These are phyloP conservation scores for Mitosporidium daphniae DNA, from an alignment of 371 early-diverging fungal genomes.

Conservation along the genomic window DNA sequence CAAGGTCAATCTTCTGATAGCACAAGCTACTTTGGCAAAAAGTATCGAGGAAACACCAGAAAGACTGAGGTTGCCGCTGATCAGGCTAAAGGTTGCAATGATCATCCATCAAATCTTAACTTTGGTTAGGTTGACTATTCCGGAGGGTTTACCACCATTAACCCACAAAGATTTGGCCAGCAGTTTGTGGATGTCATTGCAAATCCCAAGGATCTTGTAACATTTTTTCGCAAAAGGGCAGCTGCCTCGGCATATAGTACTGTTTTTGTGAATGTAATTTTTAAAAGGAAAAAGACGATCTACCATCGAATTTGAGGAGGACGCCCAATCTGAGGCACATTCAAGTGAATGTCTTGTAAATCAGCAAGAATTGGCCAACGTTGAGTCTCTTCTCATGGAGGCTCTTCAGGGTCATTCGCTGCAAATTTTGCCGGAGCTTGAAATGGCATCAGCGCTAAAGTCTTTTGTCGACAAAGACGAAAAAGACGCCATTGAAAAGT, in stretches of 20 bases:
- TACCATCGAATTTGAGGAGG: slow-evolving; percentile 1
- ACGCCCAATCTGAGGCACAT: slow-evolving; percentile 1
- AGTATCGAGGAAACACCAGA: too few relatives aligned
- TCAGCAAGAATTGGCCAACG: slow-evolving; percentile 17
- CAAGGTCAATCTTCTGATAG: too few relatives aligned
- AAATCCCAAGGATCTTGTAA: slow-evolving; percentile 64
- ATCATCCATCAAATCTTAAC: too few relatives aligned
- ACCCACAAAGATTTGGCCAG: slow-evolving; percentile 40
- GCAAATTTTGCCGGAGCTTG: slow-evolving; percentile 18
- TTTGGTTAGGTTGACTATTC: slow-evolving; percentile 54
- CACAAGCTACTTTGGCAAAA: too few relatives aligned
- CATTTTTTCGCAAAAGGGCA: slow-evolving; percentile 18
- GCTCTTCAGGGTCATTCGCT: slow-evolving; percentile 20
- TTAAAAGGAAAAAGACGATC: slow-evolving; percentile 1
- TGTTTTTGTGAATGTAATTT: not conserved
- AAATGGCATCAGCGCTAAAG: slow-evolving; percentile 29
- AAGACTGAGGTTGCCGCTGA: too few relatives aligned
- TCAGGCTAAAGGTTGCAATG: slow-evolving; percentile 2
- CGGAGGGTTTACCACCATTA: slow-evolving; percentile 31
- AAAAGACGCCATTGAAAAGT: slow-evolving; percentile 23
- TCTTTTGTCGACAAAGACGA: slow-evolving; percentile 56
- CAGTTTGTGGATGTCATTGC: slow-evolving; percentile 41
- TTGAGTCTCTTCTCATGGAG: slow-evolving; percentile 32
- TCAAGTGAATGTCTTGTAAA: slow-evolving; percentile 12
- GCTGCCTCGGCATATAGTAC: slow-evolving; percentile 1